Base-by-base conservation (phyloP, 176 grass and related monocot genomes). In the Lolium rigidum region DNA sequence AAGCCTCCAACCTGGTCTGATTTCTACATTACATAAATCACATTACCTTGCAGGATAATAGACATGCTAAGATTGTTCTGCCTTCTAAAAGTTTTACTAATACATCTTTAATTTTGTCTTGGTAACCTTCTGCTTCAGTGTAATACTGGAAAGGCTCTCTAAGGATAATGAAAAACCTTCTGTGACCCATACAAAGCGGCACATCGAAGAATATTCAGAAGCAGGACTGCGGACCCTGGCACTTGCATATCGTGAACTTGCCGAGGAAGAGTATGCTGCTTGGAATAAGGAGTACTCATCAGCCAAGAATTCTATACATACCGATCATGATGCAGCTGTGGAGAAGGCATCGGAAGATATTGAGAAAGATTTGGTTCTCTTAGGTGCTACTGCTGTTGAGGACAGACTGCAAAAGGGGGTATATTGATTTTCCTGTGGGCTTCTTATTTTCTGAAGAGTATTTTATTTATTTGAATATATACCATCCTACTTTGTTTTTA, bases 321-420 rank as follows among this genome's bases (percentile, higher is more conserved):
- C 72, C 43, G 86, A 93, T 85, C 92, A 92, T 87, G 95, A 95
- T 35, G 87, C 80, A 68, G 87, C 92, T 81, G 92, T 98, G 18
- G 95, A 95, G 77, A 90, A 90, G 66, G 91, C 55, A 71, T 90
- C 95, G 9, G 91, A 95, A 77, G 72, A 74, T 24, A 89, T 98
- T 78, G 95, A 98, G 89, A 95, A 90, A 78, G 73, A 93, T 82
- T 88, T 98, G 60, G 79, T 95, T 80, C 93, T 98, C 74, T 85
- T 98, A 73, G 95, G 95, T 74, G 93, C 93, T 79, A 98, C 95
- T 73, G 95, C 95, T 89, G 95, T 98, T 41, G 95, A 98, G 90
- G 95, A 98, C 72, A 95, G 89, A 83, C 87, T 98, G 70, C 95
- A 98, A 83, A 93, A 87, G 31, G 95, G 95, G 91, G 95, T 98